Percentiles rank a stretch among this genome's conserved stretches.
Evolutionary conservation across 1,139 yeast species (phyloP).

Genomic region (Suhomyces kunorum): DNA sequence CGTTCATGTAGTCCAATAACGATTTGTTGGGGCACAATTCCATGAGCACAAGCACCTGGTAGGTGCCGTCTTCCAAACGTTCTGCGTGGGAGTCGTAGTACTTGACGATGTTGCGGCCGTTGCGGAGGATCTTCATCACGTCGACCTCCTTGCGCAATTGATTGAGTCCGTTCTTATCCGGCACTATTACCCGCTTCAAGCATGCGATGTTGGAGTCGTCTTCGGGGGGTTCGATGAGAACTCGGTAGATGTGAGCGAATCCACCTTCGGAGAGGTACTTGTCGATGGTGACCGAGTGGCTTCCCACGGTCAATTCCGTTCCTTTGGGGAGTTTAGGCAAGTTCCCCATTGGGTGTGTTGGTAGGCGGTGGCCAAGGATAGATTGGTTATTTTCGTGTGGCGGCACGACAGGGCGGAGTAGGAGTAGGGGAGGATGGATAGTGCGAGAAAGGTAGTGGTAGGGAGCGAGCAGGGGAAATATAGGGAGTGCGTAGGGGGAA

Average conservation of each 20-base stretch:
- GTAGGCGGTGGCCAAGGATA: background rate
- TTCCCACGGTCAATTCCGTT: constrained; percentile 44
- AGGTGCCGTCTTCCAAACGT: constrained; percentile 53
- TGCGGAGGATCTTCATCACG: constrained; percentile 69
- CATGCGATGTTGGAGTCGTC: constrained; percentile 53
- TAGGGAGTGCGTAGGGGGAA: too few relatives aligned
- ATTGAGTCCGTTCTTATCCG: constrained; percentile 66
- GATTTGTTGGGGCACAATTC: constrained; percentile 76
- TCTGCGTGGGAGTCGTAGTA: constrained; percentile 81
- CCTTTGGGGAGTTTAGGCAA: constrained; percentile 44
- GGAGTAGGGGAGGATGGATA: background rate
- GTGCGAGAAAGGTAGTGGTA: background rate
- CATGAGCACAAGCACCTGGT: constrained; percentile 77
- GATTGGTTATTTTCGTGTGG: constrained; percentile 2
- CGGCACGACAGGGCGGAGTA: constrained; percentile 1
- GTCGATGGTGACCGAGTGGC: constrained; percentile 39
- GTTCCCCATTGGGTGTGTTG: constrained; percentile 20
- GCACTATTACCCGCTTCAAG: constrained; percentile 71
- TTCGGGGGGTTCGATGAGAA: constrained; percentile 46
- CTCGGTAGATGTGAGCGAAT: constrained; percentile 61
- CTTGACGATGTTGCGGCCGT: constrained; percentile 59
- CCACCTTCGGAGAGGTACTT: constrained; percentile 51
- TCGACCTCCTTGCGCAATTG: constrained; percentile 73
- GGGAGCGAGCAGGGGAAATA: background rate
- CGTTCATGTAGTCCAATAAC: constrained; percentile 72